Evolutionary conservation across 306 rosid genomes (phyloP).

Genomic region (Abrus pulchellus): DNA sequence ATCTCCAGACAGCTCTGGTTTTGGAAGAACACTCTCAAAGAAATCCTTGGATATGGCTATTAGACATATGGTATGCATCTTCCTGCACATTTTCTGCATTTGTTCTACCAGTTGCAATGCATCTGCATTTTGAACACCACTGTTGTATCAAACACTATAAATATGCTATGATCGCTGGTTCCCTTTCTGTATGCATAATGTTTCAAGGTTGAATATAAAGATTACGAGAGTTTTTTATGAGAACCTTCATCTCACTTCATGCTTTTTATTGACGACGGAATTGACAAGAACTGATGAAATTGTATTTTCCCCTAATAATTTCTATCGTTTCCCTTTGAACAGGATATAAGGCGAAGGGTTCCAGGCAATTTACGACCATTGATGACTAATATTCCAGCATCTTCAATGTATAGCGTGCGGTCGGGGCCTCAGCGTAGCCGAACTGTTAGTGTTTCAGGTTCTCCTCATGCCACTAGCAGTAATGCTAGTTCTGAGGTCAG

Average conservation of each 20-base stretch:
- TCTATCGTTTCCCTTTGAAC: constrained; percentile 50
- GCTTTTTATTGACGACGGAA: constrained; percentile 16
- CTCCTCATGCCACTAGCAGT: constrained; percentile 97
- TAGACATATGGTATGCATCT: constrained; percentile 90
- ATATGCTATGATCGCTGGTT: constrained; percentile 7
- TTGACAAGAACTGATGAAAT: constrained; percentile 6
- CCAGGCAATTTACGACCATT: constrained; percentile 87
- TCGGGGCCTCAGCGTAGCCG: constrained; percentile 80
- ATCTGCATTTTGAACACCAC: constrained; percentile 8
- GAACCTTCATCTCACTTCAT: constrained; percentile 7
- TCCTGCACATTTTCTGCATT: constrained; percentile 14
- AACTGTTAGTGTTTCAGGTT: constrained; percentile 76
- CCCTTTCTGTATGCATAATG: constrained; percentile 2
- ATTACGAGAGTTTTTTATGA: constrained; percentile 12
- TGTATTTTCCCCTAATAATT: constrained; percentile 17
- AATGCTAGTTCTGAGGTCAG: constrained; percentile 96
- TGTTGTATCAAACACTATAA: not conserved
- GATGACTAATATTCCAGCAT: constrained; percentile 97
- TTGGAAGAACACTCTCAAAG: constrained; percentile 95
- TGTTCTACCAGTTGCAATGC: constrained; percentile 32
- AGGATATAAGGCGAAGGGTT: constrained; percentile 93
- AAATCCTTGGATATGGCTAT: constrained; percentile 99
- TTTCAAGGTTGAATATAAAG: constrained; percentile 12
- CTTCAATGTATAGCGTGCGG: constrained; percentile 93
- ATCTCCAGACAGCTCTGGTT: constrained; percentile 90